Base-by-base conservation (phyloP, 2,329 filamentous ascomycete genomes). In the Pleomassaria siparia region DNA sequence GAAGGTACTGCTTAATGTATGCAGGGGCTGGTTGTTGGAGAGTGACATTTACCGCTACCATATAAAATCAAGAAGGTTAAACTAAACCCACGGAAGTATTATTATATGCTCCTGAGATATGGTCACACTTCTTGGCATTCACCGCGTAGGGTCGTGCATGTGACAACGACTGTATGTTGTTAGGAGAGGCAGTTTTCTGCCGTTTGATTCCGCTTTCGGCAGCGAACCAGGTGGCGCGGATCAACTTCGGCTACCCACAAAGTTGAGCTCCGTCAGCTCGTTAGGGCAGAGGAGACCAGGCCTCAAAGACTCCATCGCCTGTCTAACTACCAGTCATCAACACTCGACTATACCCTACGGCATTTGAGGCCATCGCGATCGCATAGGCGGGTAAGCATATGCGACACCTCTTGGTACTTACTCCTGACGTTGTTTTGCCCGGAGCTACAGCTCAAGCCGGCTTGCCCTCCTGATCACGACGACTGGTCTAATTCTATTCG, bases 401-500 rank as follows among this genome's bases (percentile, higher is more conserved):
- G 43, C 41, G 51, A 54, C 18, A 37, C 35, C 40, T 51, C 44
- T 24, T 41, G 15, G 47, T 43, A 30, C 39, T 21, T 47, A 42
- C 46, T 50, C 47, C 53, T 53, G 50, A 51, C 51, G 53, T 49
- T 43, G 12, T 35, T 26, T 41, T 42, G 47, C 47, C 41, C 35
- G 20, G 41, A 36, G 50, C 49, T 41, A 49, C 51, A 64, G 55
- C 60, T 61, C 29, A 44, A 60, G 58, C 61, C 57, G 57, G 45
- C 43, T 28, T 51, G 45, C 56, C 51, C 52, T 61, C 59, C 56
- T 59, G 49, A 59, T 55, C 56, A 3, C 51, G 51, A 46, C 56
- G 50, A 58, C 53, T 54, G 47, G 42, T 47, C 51, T 39, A 51
- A 47, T 51, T 50, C 53, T 43, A 40, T 43, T 37, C n/a, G 18